Evolutionary conservation across 2,329 filamentous ascomycete species (phyloP), one percentile per base, ranked within the genome.

Genomic region (Ophiostoma australiae): DNA sequence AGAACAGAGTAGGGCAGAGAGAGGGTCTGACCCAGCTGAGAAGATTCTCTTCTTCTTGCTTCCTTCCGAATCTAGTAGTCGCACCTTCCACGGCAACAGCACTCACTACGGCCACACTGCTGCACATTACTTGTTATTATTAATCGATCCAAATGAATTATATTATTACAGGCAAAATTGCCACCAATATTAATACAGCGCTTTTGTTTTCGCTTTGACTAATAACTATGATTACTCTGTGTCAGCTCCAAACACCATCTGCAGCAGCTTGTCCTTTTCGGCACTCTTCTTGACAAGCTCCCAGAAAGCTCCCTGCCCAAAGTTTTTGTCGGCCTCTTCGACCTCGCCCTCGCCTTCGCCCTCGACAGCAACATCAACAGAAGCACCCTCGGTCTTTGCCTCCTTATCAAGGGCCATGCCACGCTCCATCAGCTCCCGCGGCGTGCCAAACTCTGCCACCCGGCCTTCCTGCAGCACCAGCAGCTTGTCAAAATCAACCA

Each of bases 401-500:
- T 70, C 37, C 70, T 55, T 61, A 17, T 72, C 75, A 4, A 70
- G 67, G 27, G 80, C 77, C 75, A 80, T 78, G 1, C 78, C 78
- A 11, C 76, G 78, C 73, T 76, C 75, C 75, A 85, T 76, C 76
- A 86, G 73, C 71, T 82, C 78, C 65, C 69, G 70, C 6, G 80
- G 79, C 15, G 75, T 77, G 3, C 78, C 80, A 67, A 80, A 75
- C 77, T 86, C 84, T 0, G 82, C 82, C 33, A 86, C 78, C 44
- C 77, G 75, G 1, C 84, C 84, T 44, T 80, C 78, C 52, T 84
- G 80, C 77, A 86, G 80, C 27, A 86, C 83, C 20, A 83, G 78
- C 63, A 86, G 78, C 37, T 78, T 79, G 74, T 86, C 84, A 76
- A 84, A 86, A 74, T 85, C 84, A 6, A 82, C 79, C 15, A 86